A percentile compares a stretch with the other conserved stretches of the same genome.
Conservation (phyloP, 495 filamentous ascomycete species). For the Geoglossum glabrum region DNA sequence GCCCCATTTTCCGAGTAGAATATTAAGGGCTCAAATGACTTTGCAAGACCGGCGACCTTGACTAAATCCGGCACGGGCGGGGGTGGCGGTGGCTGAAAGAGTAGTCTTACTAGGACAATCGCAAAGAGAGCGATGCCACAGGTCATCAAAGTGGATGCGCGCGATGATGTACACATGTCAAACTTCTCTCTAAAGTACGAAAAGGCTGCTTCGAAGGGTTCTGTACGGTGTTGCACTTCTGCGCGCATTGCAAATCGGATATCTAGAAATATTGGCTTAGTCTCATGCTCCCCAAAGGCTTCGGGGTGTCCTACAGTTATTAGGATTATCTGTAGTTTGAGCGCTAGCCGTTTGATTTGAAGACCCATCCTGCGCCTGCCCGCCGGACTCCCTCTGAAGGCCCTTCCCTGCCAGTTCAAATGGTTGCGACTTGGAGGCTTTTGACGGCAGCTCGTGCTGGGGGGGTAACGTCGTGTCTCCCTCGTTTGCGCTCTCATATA, state of each 20-base stretch:
- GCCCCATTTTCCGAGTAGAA: conserved; percentile 80
- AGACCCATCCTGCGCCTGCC: conserved; percentile 10
- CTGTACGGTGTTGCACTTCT: conserved; percentile 70
- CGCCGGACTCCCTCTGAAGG: conserved; percentile 9
- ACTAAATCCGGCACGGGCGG: conserved; percentile 68
- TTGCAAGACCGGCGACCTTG: conserved; percentile 71
- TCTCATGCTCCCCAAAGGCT: conserved; percentile 7
- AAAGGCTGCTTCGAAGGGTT: conserved; percentile 61
- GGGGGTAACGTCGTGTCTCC: conserved; percentile 36
- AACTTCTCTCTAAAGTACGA: conserved; percentile 37
- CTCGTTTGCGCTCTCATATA: conserved; percentile 34
- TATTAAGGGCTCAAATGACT: conserved; percentile 76
- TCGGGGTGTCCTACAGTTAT: conserved; percentile 6
- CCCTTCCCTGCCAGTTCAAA: conserved; percentile 10
- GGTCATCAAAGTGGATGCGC: conserved; percentile 37
- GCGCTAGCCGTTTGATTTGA: background rate
- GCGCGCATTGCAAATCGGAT: conserved; percentile 70
- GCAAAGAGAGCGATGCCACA: conserved; percentile 35
- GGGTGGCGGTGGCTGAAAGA: conserved; percentile 44
- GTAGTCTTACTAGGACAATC: conserved; percentile 35
- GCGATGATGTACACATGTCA: conserved; percentile 39
- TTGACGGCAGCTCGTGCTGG: conserved; percentile 36
- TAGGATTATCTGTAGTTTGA: conserved; percentile 23
- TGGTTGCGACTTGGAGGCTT: conserved; percentile 28
- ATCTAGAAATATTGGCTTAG: conserved; percentile 19